These are phyloP conservation scores for Suillus fuscotomentosus DNA, from an alignment of 768 basidiomycete genomes.

Conservation along the genomic window DNA sequence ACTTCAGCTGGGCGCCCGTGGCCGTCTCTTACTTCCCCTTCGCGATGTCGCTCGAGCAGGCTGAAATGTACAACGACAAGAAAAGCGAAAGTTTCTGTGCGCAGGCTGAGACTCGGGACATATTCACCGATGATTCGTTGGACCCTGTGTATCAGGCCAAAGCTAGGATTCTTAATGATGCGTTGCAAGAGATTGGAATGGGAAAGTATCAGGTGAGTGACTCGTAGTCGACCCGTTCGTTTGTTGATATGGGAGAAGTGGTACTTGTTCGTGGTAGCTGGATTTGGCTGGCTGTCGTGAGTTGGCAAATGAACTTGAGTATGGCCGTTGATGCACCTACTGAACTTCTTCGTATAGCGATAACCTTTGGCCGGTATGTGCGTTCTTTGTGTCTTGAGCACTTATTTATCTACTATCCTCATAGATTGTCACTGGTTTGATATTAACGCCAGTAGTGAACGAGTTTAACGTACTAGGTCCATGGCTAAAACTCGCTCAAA, in stretches of 20 bases:
- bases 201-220: slow-evolving; percentile 60
- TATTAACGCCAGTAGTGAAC: slow-evolving; percentile 58
- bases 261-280: slow-evolving; percentile 62
- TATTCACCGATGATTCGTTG: slow-evolving; percentile 30
- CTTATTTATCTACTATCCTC: neutral
- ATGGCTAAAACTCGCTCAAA: slow-evolving; percentile 67
- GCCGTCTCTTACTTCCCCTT: neutral
- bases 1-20: neutral
- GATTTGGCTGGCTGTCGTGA: slow-evolving; percentile 77
- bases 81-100: neutral
- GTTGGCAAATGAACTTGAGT: slow-evolving; percentile 22
- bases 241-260: slow-evolving; percentile 38
- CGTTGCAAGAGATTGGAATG: slow-evolving; percentile 68
- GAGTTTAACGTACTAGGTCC: slow-evolving; percentile 66
- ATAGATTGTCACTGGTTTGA: slow-evolving; percentile 64
- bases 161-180: slow-evolving; percentile 54
- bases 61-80: slow-evolving; percentile 7
- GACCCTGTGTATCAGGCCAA: slow-evolving; percentile 63
- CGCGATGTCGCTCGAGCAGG: slow-evolving; percentile 18
- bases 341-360: slow-evolving; percentile 39
- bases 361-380: slow-evolving; percentile 69
- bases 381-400: neutral
- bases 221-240: neutral
- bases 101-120: slow-evolving; percentile 18
- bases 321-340: neutral